Percentiles rank a stretch among this genome's conserved stretches.
phyloP scores from a whole-genome alignment of 805 yeast species.

The Zygosaccharomyces pseudorouxii region DNA sequence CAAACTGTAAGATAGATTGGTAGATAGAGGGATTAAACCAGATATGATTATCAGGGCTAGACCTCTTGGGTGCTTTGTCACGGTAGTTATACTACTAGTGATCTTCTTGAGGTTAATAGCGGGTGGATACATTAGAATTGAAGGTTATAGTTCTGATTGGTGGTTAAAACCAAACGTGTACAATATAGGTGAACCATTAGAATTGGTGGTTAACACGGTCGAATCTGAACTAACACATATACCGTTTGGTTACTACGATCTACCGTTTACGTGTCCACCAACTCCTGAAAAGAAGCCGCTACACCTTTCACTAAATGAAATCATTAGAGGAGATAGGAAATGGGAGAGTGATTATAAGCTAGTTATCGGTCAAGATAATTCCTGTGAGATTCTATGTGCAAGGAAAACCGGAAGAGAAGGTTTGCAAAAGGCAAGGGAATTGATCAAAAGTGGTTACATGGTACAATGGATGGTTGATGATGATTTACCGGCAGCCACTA shows the following conservation, averaged over 20 bases:
- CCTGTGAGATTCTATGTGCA: slow-evolving; percentile 66
- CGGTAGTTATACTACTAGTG: slow-evolving; percentile 5
- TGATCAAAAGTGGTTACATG: slow-evolving; percentile 66
- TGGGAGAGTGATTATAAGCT: slow-evolving; percentile 72
- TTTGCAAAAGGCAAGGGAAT: slow-evolving; percentile 50
- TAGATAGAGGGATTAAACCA: neutral
- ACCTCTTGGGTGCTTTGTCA: slow-evolving; percentile 6
- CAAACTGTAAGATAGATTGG: neutral
- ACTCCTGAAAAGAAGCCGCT: slow-evolving; percentile 49
- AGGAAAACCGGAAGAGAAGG: slow-evolving; percentile 51
- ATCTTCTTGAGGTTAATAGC: slow-evolving; percentile 3
- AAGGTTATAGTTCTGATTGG: slow-evolving; percentile 10
- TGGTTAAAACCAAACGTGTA: slow-evolving; percentile 37
- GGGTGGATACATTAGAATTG: neutral
- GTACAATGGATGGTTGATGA: slow-evolving; percentile 83
- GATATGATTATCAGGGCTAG: slow-evolving; percentile 9
- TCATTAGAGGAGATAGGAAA: slow-evolving; percentile 74
- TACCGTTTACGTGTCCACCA: slow-evolving; percentile 79
- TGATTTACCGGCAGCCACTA: slow-evolving; percentile 77
- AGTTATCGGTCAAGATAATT: slow-evolving; percentile 56
- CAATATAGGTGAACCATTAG: slow-evolving; percentile 55
- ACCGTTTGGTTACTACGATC: slow-evolving; percentile 70
- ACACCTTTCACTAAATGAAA: slow-evolving; percentile 68
- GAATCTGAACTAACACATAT: slow-evolving; percentile 68
- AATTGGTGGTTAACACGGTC: slow-evolving; percentile 68